Evolutionary conservation across 129 eudicot genomes (phyloP), one percentile per base, ranked within the genome.

Genomic region (Mikania micrantha): DNA sequence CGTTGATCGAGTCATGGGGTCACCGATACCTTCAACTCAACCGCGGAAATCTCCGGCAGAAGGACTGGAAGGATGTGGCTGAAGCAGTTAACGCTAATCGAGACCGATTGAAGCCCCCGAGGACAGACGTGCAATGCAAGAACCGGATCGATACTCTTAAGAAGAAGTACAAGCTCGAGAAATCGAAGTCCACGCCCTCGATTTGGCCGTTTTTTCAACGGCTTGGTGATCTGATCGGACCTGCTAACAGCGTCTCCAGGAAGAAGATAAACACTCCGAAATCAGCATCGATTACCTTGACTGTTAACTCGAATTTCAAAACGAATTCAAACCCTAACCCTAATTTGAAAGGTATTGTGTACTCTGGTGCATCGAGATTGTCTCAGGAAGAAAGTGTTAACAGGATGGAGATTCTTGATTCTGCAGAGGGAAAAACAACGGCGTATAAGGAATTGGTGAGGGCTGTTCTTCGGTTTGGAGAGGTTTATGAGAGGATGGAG

Each of bases 91-190:
- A 82, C 77, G 64, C 77, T 39, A 73, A 60, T 31, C 77, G 81
- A 1, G 64, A 73, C 39, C 53, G 20, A 9, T 27, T 13, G 13
- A 85, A 83, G 75, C 63, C 75, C 3, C 85, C 75, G 2, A 75
- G 82, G 22, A 77, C 92, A 1, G 88, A 83, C 38, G 74, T 83
- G 1, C 92, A 85, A 78, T 85, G 92, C 42, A 85, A 82, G 76
- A 85, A 85, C 36, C 81, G 85, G 44, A 74, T 82, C 69, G 85
- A 82, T 40, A 85, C 88, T 1, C 38, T 82, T 53, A 82, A 82
- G 77, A 85, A 85, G 79, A 85, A 83, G 71, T 80, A 82, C 40
- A 85, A 86, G 80, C 56, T 82, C 27, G 87, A 85, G 74, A 85
- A 82, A 71, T 60, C 78, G 13, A 85, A 76, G 52, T 4, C 74